Percentiles rank a stretch among this genome's conserved stretches.
These are phyloP conservation scores for Schizothecium vesticola DNA, from an alignment of 495 filamentous ascomycete species.

Conservation along the genomic window DNA sequence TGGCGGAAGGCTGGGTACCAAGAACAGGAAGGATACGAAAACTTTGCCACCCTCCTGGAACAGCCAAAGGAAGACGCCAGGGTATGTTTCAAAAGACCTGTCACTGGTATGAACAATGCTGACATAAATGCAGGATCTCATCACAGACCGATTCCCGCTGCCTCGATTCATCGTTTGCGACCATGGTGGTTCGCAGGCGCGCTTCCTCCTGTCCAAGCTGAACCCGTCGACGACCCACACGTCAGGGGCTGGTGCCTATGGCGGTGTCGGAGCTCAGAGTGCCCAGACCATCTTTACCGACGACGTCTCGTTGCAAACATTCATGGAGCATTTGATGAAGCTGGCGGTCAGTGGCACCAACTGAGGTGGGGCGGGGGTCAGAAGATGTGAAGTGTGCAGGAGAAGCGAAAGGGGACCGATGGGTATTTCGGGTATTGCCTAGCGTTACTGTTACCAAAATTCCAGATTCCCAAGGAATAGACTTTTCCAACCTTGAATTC, in stretches of 20 bases:
- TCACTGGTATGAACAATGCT: not conserved
- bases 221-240: constrained; percentile 99
- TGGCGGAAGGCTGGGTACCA: constrained; percentile 99
- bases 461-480: constrained; percentile 14
- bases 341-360: constrained; percentile 55
- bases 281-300: constrained; percentile 99
- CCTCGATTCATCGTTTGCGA: constrained; percentile 99
- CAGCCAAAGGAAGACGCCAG: constrained; percentile 97
- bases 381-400: not conserved
- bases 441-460: constrained; percentile 25
- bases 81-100: constrained; percentile 46
- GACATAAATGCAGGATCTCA: constrained; percentile 67
- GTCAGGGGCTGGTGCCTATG: constrained; percentile 69
- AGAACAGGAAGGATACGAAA: constrained; percentile 97
- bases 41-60: constrained; percentile 83
- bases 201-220: constrained; percentile 95
- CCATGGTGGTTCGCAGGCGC: constrained; percentile 94
- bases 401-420: not conserved
- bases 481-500: not conserved
- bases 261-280: constrained; percentile 75
- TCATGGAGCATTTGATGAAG: constrained; percentile 99
- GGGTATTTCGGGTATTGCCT: constrained; percentile 15
- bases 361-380: constrained; percentile 25
- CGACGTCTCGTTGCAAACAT: constrained; percentile 96
- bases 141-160: constrained; percentile 93